phyloP scores from a whole-genome alignment of 2,329 filamentous ascomycete genomes.

The Dactylellina leptospora region DNA sequence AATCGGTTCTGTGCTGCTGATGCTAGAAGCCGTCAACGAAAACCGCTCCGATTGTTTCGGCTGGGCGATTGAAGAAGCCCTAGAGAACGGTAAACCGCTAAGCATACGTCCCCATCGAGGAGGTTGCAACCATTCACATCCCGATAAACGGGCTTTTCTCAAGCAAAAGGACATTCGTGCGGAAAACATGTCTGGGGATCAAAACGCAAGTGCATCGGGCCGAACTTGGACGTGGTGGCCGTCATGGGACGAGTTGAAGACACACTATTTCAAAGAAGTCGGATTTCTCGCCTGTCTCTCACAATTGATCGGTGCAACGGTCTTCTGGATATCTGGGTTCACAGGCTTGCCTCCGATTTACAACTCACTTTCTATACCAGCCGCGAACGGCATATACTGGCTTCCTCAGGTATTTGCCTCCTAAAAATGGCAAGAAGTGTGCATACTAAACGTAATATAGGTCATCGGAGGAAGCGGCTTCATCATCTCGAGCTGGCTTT shows the following conservation, averaged over 20 bases:
- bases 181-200: not conserved
- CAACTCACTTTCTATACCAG: conserved; percentile 63
- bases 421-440: not conserved
- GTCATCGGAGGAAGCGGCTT: conserved; percentile 72
- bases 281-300: conserved; percentile 70
- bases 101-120: conserved; percentile 46
- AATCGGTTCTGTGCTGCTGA: conserved; percentile 69
- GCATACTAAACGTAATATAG: not conserved
- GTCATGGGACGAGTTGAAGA: conserved; percentile 66
- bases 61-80: conserved; percentile 70
- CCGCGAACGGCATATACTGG: conserved; percentile 70
- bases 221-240: conserved; percentile 70
- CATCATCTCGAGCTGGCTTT: conserved; percentile 68
- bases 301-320: conserved; percentile 69
- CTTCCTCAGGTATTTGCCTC: conserved; percentile 63
- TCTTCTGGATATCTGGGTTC: conserved; percentile 73
- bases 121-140: conserved; percentile 62
- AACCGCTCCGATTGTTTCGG: conserved; percentile 73
- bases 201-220: conserved; percentile 21
- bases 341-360: conserved; percentile 69
- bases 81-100: conserved; percentile 59
- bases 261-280: conserved; percentile 70
- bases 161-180: conserved; percentile 57
- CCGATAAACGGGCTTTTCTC: conserved; percentile 60
- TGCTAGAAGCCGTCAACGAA: conserved; percentile 75